Percentiles rank a stretch among this genome's conserved stretches.
Conservation (phyloP, 495 filamentous ascomycete species). For the Neurospora sp. region DNA sequence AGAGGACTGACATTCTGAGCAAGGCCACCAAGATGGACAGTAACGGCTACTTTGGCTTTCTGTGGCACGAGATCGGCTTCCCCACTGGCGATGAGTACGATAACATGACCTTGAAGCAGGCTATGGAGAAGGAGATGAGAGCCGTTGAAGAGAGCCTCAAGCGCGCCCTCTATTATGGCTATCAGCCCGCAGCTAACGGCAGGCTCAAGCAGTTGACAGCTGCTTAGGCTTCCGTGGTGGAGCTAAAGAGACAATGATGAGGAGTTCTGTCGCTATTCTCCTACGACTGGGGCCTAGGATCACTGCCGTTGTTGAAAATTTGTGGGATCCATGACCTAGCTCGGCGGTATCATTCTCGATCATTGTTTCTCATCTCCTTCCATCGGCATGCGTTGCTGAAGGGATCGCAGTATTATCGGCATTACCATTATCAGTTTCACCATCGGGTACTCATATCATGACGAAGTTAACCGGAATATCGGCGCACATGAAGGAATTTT, state of each 20-base stretch:
- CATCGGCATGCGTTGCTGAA: no score
- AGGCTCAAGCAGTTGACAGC: neutral
- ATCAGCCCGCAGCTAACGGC: neutral
- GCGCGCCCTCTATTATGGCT: slow-evolving; percentile 13
- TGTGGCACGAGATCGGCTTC: slow-evolving; percentile 29
- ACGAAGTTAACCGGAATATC: neutral
- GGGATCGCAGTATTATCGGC: no score
- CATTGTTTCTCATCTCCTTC: no score
- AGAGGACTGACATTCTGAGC: slow-evolving; percentile 23
- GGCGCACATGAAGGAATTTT: neutral
- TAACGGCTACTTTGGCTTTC: slow-evolving; percentile 32
- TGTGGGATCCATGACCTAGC: no score
- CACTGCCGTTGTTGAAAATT: no score
- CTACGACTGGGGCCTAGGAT: no score
- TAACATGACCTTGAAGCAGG: slow-evolving; percentile 24
- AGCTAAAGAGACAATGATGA: neutral
- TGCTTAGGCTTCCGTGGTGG: neutral
- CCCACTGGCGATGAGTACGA: slow-evolving; percentile 20
- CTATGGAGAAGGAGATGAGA: slow-evolving; percentile 26
- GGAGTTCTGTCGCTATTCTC: neutral
- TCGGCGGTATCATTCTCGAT: no score
- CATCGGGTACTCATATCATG: no score
- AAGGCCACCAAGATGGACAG: slow-evolving; percentile 15
- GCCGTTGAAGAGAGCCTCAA: slow-evolving; percentile 30
- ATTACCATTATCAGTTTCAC: no score